Conservation (phyloP, 129 eudicot genomes). For the Escallonia herrerae region DNA sequence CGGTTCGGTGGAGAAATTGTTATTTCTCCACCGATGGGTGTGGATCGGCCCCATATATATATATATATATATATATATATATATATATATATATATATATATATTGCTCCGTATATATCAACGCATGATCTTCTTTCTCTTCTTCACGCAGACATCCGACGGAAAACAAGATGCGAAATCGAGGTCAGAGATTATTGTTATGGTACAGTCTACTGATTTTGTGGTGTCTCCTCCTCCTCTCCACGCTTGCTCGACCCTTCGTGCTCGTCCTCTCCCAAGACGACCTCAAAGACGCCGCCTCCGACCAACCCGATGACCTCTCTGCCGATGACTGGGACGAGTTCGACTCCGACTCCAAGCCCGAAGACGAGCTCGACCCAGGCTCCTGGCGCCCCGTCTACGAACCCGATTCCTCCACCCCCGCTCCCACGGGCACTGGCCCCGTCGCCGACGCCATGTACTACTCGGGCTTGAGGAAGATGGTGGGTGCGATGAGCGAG, state of each 20-base stretch:
- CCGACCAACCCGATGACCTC: conserved; percentile 26
- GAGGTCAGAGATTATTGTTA: background rate
- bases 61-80: too few species aligned
- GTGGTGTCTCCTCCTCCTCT: conserved; percentile 20
- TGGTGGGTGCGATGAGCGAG: conserved; percentile 44
- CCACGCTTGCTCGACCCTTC: conserved; percentile 54
- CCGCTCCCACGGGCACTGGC: background rate
- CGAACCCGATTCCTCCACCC: conserved; percentile 37
- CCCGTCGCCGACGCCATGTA: conserved; percentile 21
- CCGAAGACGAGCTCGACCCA: conserved; percentile 73
- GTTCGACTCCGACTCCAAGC: conserved; percentile 54
- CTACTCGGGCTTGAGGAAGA: conserved; percentile 38
- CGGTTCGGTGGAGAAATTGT: too few species aligned
- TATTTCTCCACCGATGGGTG: too few species aligned
- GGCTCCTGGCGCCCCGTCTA: conserved; percentile 84
- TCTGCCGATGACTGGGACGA: conserved; percentile 63
- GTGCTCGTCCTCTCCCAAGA: conserved; percentile 84
- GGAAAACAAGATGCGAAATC: background rate
- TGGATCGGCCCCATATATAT: too few species aligned
- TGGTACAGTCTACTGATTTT: conserved; percentile 22
- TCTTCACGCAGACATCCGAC: background rate
- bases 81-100: too few species aligned
- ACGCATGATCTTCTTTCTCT: too few species aligned
- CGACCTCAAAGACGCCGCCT: conserved; percentile 57
- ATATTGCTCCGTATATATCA: too few species aligned